These are phyloP conservation scores for Hymenoscyphus fructigenus DNA, from an alignment of 2,329 filamentous ascomycete species.

Conservation along the genomic window DNA sequence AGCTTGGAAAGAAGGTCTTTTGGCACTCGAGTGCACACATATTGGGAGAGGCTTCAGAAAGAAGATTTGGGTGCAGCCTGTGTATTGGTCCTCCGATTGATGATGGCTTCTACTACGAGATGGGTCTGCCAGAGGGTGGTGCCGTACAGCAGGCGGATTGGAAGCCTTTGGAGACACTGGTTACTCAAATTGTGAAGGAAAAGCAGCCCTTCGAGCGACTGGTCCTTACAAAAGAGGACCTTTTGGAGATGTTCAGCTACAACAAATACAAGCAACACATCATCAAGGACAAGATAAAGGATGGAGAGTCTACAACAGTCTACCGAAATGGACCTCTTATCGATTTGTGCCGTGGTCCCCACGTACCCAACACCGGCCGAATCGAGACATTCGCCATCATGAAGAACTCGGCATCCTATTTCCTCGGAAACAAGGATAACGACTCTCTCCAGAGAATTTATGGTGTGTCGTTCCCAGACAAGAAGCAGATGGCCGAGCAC, in stretches of 20 bases:
- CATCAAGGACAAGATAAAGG: conserved; percentile 87
- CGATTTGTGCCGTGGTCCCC: conserved; percentile 91
- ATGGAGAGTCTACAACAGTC: conserved; percentile 88
- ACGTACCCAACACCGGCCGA: conserved; percentile 88
- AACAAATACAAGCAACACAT: conserved; percentile 99
- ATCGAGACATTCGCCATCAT: conserved; percentile 95
- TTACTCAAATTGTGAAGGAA: conserved; percentile 86
- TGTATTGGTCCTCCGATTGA: conserved; percentile 92
- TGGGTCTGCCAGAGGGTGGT: conserved; percentile 73
- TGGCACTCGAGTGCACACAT: conserved; percentile 97
- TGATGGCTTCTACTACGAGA: conserved; percentile 96
- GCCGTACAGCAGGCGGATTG: conserved; percentile 76
- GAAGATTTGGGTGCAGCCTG: conserved; percentile 84
- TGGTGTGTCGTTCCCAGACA: conserved; percentile 93
- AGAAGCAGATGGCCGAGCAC: conserved; percentile 91
- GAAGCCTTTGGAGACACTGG: conserved; percentile 79
- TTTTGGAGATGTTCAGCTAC: conserved; percentile 95
- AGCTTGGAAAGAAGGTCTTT: conserved; percentile 83
- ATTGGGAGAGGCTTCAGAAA: conserved; percentile 90
- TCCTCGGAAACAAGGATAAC: conserved; percentile 89
- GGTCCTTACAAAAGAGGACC: conserved; percentile 83
- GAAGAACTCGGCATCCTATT: conserved; percentile 78
- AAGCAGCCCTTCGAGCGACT: conserved; percentile 94
- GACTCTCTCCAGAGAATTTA: conserved; percentile 96
- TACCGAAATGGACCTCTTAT: conserved; percentile 90